Conservation (phyloP, 2,329 filamentous ascomycete genomes). For the Hymenoscyphus scutula region DNA sequence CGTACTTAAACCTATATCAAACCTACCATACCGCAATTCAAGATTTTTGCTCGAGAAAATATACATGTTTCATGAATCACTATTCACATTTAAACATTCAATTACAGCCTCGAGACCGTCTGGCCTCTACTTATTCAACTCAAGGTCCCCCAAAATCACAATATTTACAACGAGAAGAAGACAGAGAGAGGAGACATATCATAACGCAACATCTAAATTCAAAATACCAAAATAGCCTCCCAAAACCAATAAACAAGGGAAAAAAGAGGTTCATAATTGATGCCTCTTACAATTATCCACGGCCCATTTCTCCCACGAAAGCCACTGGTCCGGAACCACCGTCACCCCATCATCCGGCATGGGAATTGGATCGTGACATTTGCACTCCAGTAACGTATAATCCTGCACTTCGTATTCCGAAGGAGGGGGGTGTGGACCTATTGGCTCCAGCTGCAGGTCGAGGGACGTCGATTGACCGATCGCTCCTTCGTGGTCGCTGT, state of each 20-base stretch:
- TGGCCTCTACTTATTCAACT: too few relatives aligned
- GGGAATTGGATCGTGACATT: conserved; percentile 37
- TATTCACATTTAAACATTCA: too few relatives aligned
- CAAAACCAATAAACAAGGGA: neutral
- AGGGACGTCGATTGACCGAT: neutral
- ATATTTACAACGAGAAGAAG: neutral
- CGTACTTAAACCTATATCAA: too few relatives aligned
- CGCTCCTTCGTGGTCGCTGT: conserved; percentile 5
- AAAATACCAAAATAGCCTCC: neutral
- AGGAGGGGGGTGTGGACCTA: neutral
- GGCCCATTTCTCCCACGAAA: conserved; percentile 56
- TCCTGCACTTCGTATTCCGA: neutral
- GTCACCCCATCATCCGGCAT: conserved; percentile 46
- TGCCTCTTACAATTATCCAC: conserved; percentile 42
- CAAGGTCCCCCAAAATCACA: too few relatives aligned
- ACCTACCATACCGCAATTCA: too few relatives aligned
- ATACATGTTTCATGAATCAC: too few relatives aligned
- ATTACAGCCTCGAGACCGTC: too few relatives aligned
- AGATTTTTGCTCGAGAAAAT: too few relatives aligned
- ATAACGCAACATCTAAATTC: neutral
- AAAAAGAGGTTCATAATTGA: conserved; percentile 12
- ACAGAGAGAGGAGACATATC: neutral
- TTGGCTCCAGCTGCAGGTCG: neutral
- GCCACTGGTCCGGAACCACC: conserved; percentile 41
- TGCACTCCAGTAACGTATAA: neutral